Conservation (phyloP, 176 grass and related monocot species). For the Miscanthus lutarioriparius region DNA sequence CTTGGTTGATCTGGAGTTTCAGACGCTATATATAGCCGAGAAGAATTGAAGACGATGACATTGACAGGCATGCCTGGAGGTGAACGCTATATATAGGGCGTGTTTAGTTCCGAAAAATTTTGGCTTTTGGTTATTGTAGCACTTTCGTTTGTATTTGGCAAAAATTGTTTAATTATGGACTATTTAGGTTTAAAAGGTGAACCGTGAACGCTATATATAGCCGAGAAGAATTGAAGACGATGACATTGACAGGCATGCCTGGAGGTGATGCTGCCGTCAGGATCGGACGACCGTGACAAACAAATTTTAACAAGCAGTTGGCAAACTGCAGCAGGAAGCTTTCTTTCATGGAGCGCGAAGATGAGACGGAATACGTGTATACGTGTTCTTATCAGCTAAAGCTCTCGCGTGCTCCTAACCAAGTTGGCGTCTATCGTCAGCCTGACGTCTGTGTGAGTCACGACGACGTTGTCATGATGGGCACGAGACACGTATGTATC, state of each 20-base stretch:
- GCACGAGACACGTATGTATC: not conserved
- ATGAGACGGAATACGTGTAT: not conserved
- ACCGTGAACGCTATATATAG: no score
- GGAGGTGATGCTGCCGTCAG: constrained; percentile 21
- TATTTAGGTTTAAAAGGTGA: no score
- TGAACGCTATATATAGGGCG: no score
- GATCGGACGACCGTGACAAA: not conserved
- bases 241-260: not conserved
- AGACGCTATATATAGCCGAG: not conserved
- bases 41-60: not conserved
- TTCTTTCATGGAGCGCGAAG: not conserved
- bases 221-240: not conserved
- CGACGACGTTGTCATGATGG: constrained; percentile 4
- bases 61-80: not conserved
- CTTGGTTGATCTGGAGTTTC: not conserved
- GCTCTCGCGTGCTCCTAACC: not conserved
- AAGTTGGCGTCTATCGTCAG: not conserved
- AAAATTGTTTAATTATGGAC: no score
- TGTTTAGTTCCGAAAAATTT: no score
- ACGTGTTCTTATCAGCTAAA: constrained; percentile 37
- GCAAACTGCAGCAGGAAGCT: not conserved
- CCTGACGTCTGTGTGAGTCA: constrained; percentile 49
- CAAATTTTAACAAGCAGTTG: not conserved
- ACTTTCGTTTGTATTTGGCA: no score
- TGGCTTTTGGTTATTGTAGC: no score